These are phyloP conservation scores for Cronartium ribicola DNA, from an alignment of 1,284 basidiomycete genomes.

Conservation along the genomic window DNA sequence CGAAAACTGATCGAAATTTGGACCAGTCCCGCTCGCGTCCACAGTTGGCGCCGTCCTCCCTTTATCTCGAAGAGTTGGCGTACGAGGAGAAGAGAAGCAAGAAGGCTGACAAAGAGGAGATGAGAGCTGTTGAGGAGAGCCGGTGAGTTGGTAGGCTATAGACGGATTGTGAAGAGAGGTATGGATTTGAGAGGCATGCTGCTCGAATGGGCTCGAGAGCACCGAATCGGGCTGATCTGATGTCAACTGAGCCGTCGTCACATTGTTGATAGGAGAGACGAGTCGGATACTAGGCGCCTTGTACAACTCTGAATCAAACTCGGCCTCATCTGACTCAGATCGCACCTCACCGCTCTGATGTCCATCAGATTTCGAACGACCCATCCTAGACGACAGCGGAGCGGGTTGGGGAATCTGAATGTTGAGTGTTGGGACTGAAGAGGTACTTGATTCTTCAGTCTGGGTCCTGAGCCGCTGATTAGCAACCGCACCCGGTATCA, in stretches of 20 bases:
- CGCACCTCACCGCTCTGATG: background rate
- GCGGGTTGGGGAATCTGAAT: background rate
- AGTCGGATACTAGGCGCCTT: slow-evolving; percentile 8
- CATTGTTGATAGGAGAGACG: background rate
- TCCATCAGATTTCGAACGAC: background rate
- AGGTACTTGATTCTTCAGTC: slow-evolving; percentile 6
- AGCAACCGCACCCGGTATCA: background rate
- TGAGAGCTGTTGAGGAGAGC: background rate
- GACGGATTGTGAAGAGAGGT: too few species aligned
- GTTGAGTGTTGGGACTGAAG: background rate
- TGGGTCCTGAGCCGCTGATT: slow-evolving; percentile 2
- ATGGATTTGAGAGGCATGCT: too few species aligned
- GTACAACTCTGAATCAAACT: background rate
- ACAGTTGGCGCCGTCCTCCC: background rate
- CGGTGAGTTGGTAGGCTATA: background rate
- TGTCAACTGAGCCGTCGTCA: background rate
- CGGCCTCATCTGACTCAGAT: background rate
- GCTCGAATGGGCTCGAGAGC: too few species aligned
- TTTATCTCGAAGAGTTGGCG: background rate
- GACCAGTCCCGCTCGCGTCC: background rate
- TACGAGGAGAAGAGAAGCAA: background rate
- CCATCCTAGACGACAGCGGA: background rate
- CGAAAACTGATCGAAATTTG: background rate
- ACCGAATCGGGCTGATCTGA: background rate
- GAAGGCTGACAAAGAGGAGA: background rate